phyloP scores from a whole-genome alignment of 345 rosid genomes.

The Melaleuca alternifolia region DNA sequence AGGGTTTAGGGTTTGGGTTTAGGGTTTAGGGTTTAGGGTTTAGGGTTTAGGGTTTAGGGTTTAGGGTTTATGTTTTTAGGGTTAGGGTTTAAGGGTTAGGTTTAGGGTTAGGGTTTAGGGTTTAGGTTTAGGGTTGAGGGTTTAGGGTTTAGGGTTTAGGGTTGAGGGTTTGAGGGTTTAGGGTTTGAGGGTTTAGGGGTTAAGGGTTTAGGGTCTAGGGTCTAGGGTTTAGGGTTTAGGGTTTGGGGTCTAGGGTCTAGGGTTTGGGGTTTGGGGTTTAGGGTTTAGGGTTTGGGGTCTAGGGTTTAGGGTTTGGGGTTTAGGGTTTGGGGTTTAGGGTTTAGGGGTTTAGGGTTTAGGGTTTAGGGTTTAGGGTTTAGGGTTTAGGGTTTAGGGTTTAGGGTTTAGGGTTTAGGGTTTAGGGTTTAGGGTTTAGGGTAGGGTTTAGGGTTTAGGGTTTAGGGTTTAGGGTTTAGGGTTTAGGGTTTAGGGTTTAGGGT shows the following conservation, averaged over 20 bases:
- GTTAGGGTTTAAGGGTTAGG: conserved; percentile 2
- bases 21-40: conserved; percentile 5
- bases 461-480: conserved; percentile 12
- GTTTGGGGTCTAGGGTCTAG: conserved; percentile 8
- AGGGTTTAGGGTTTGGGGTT: conserved; percentile 2
- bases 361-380: conserved; percentile 9
- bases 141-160: conserved; percentile 9
- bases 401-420: conserved; percentile 6
- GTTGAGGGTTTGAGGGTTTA: conserved; percentile 3
- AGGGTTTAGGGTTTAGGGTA: conserved; percentile 4
- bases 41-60: conserved; percentile 9
- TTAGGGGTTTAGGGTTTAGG: conserved; percentile 9
- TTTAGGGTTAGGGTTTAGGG: conserved; percentile 5
- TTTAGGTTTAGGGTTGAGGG: conserved; percentile 6
- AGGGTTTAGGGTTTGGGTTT: conserved; percentile 5
- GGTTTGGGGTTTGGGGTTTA: not conserved
- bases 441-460: conserved; percentile 7
- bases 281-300: conserved; percentile 10
- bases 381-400: conserved; percentile 5
- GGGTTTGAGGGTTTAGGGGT: conserved; percentile 5
- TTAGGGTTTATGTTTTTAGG: conserved; percentile 9
- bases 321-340: conserved; percentile 5
- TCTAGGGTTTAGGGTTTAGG: conserved; percentile 4
- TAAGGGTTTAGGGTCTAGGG: conserved; percentile 3
- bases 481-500: conserved; percentile 11